A percentile compares a stretch with the other conserved stretches of the same genome.
phyloP scores from a whole-genome alignment of 2,329 filamentous ascomycete species.

The Cryphonectria carpinicola region DNA sequence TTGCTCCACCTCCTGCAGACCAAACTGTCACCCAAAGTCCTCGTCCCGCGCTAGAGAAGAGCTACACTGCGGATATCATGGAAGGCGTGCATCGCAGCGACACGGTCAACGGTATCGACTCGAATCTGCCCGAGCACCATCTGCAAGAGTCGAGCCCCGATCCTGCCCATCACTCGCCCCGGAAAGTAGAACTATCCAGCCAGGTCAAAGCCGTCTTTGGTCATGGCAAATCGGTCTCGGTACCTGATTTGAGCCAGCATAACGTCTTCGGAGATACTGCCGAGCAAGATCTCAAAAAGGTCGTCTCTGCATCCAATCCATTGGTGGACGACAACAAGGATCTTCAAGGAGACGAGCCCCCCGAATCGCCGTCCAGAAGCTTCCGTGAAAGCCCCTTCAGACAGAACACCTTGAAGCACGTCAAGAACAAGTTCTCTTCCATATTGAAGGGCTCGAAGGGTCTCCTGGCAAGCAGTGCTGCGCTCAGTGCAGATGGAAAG shows the following conservation, averaged over 20 bases:
- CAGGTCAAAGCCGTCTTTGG: constrained; percentile 41
- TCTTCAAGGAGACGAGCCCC: constrained; percentile 45
- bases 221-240: constrained; percentile 67
- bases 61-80: constrained; percentile 64
- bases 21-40: constrained; percentile 45
- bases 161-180: constrained; percentile 38
- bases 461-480: constrained; percentile 78
- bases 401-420: constrained; percentile 67
- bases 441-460: constrained; percentile 87
- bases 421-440: constrained; percentile 90
- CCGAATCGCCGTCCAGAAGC: constrained; percentile 59
- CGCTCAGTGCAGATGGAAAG: constrained; percentile 65
- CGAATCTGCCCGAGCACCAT: constrained; percentile 48
- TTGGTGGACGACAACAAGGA: constrained; percentile 47
- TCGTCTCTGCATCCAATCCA: constrained; percentile 63
- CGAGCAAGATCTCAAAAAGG: constrained; percentile 56
- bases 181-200: constrained; percentile 28
- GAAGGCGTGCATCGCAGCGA: constrained; percentile 57
- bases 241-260: constrained; percentile 54
- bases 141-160: constrained; percentile 36
- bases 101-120: constrained; percentile 52
- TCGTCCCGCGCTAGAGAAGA: constrained; percentile 61
- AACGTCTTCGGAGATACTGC: constrained; percentile 28
- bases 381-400: constrained; percentile 69
- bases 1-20: constrained; percentile 53